Evolutionary conservation across 139 green algal genomes (phyloP), one percentile per base, ranked within the genome.

Genomic region (Tetradesmus obliquus): DNA sequence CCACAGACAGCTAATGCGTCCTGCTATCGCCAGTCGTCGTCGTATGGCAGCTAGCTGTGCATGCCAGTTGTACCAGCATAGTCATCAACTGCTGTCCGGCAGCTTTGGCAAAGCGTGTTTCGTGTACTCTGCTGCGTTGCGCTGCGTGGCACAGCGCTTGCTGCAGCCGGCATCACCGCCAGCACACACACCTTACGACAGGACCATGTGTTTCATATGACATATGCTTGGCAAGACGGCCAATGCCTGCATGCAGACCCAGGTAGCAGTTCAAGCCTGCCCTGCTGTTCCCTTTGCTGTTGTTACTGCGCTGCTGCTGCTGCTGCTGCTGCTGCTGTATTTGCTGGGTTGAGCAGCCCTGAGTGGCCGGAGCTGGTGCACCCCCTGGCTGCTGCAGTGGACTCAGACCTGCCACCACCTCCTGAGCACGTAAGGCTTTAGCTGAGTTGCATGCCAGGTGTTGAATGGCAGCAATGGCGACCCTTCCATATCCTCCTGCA

Each of bases 341-440:
- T 83, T 53, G 13, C 76, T 86, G 81, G 2, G 1, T 90, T 72
- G 19, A 20, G 89, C 83, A 92, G 94, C 85, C 92, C 92, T 19
- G 74, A 81, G 9, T 96, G 94, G 86, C 91, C 91, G 7, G 88
- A 93, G 66, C 90, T 92, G 71, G 69, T 96, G 13, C 92, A 96
- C 66, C 94, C 94, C 15, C 87, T 94, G 80, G 94, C 94, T 55
- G 89, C 84, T n/a, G 94, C 94, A 3, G 96, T 96, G 24, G 94
- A 96, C 88, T 95, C 91, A 24, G 54, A 90, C 19, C 91, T 96
- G 81, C 93, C 94, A 7, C 19, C 19, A 20, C 91, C 94, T 1
- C 90, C 90, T 9, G 91, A 93, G 89, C 76, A 71, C 15, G 93
- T 74, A 79, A 54, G 83, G 1, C 53, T 72, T 20, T 60, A 87